Base-by-base conservation (phyloP, 2,329 filamentous ascomycete genomes). In the Bipolaris bicolor region DNA sequence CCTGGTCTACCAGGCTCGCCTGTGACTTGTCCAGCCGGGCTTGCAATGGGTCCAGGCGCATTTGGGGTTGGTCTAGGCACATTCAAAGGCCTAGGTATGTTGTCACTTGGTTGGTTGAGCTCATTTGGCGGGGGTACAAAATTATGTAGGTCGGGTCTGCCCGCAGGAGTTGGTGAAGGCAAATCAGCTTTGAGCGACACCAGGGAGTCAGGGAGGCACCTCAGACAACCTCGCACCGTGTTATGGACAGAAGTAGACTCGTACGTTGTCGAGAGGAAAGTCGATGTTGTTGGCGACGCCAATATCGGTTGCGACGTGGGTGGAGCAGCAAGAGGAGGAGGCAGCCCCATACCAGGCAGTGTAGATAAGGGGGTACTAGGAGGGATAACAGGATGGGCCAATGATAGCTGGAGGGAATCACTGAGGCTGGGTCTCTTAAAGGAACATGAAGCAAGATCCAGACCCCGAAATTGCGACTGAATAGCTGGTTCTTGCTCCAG, bases 381-480 rank as follows among this genome's bases (percentile, higher is more conserved):
- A 37, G 34, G 24, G 6, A 5, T 5, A 39, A 6, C n/a, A 39
- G 37, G 37, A 39, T 0, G 29, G 10, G 29, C 11, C 40, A 43
- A 26, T 13, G 61, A 13, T 34, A 37, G 15, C 11, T 37, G 7
- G 40, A 54, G 15, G 26, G 33, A 39, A 34, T 34, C 33, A 20
- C 29, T 51, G 6, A 20, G 10, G 4, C 49, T 9, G 3, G 49
- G n/a, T 49, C 43, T 20, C 47, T 24, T 15, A 13, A 24, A 22
- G 11, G 55, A 71, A 58, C 73, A 76, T 1, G 70, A 72, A 16
- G 66, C 65, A 16, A 75, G 69, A 55, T 76, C 61, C 6, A 66
- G 63, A 3, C 69, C 68, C n/a, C 54, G 56, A 43, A 68, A 76
- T 7, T 66, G 52, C 3, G 43, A 49, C 9, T 57, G 41, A 10